Conservation (phyloP, 176 grass and related monocot genomes). For the Musa schizocarpa region DNA sequence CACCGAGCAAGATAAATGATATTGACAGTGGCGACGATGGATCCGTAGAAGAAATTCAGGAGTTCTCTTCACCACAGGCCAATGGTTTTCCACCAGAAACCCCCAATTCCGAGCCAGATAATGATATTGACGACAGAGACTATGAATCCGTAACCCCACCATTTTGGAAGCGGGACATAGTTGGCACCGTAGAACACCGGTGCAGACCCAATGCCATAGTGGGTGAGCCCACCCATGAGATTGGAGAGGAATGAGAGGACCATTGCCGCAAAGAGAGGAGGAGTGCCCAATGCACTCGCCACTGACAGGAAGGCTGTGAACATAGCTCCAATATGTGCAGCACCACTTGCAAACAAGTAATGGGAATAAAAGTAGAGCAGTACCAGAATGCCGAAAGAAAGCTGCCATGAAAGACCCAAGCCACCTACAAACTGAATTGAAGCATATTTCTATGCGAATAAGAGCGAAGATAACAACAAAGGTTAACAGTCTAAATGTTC, state of each 20-base stretch:
- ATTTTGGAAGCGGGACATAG: slow-evolving; percentile 63
- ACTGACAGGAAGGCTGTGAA: slow-evolving; percentile 87
- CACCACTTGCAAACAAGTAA: slow-evolving; percentile 92
- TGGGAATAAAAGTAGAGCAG: slow-evolving; percentile 92
- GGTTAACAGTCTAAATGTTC: too few relatives aligned
- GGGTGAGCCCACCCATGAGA: slow-evolving; percentile 78
- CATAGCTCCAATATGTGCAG: slow-evolving; percentile 92
- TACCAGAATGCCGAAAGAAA: slow-evolving; percentile 70
- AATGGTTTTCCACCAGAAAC: slow-evolving; percentile 94
- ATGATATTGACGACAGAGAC: slow-evolving; percentile 74
- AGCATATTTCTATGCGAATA: not conserved
- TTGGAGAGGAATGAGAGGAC: slow-evolving; percentile 87
- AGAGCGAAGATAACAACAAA: too few relatives aligned
- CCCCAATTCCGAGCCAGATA: slow-evolving; percentile 75
- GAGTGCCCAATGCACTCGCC: slow-evolving; percentile 62
- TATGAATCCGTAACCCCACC: slow-evolving; percentile 87
- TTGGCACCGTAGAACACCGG: slow-evolving; percentile 74
- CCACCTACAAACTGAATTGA: slow-evolving; percentile 78
- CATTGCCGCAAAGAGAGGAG: slow-evolving; percentile 60
- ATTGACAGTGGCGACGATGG: slow-evolving; percentile 61
- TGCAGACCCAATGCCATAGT: slow-evolving; percentile 85
- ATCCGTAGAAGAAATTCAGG: slow-evolving; percentile 35
- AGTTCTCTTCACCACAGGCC: slow-evolving; percentile 66
- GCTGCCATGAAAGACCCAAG: slow-evolving; percentile 77
- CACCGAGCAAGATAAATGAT: slow-evolving; percentile 74